Percentiles rank a stretch among this genome's conserved stretches.
Conservation (phyloP, 805 yeast genomes). For the Yarrowia keelungensis region DNA sequence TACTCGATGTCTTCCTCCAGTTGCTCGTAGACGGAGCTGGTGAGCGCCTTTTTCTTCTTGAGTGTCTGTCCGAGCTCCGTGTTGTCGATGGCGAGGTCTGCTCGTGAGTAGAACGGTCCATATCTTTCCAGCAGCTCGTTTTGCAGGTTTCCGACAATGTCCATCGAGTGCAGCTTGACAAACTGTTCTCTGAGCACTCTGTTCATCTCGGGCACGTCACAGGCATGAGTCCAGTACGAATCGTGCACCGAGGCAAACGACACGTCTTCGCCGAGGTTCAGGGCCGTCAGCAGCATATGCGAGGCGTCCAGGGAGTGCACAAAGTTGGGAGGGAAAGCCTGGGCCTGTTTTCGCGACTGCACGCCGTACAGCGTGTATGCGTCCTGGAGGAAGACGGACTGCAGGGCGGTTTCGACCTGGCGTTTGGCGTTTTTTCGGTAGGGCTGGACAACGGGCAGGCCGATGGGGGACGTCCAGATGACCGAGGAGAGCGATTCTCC, state of each 20-base stretch:
- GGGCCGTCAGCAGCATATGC: constrained; percentile 91
- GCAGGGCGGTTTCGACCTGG: constrained; percentile 80
- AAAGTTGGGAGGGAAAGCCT: constrained; percentile 95
- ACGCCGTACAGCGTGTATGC: constrained; percentile 86
- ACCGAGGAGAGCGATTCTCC: constrained; percentile 78
- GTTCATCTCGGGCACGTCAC: constrained; percentile 78
- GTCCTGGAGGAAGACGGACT: constrained; percentile 84
- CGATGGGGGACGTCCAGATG: constrained; percentile 97
- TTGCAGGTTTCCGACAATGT: constrained; percentile 72
- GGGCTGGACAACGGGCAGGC: constrained; percentile 96
- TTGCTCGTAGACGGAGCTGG: not conserved
- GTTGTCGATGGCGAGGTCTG: not conserved
- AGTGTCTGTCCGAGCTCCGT: not conserved
- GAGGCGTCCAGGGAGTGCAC: constrained; percentile 96
- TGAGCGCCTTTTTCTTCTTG: not conserved
- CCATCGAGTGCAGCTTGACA: constrained; percentile 74
- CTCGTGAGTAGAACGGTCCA: constrained; percentile 56
- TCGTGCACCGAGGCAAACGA: constrained; percentile 96
- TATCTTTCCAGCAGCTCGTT: constrained; percentile 85
- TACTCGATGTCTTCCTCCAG: constrained; percentile 5
- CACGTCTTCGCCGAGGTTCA: constrained; percentile 57
- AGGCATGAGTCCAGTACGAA: constrained; percentile 97
- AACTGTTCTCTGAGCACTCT: constrained; percentile 74
- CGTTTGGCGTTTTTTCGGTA: constrained; percentile 73
- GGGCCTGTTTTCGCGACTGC: constrained; percentile 84